Percentiles rank a stretch among this genome's conserved stretches.
Conservation (phyloP, 2,329 filamentous ascomycete genomes). For the Furcasterigmium furcatum region DNA sequence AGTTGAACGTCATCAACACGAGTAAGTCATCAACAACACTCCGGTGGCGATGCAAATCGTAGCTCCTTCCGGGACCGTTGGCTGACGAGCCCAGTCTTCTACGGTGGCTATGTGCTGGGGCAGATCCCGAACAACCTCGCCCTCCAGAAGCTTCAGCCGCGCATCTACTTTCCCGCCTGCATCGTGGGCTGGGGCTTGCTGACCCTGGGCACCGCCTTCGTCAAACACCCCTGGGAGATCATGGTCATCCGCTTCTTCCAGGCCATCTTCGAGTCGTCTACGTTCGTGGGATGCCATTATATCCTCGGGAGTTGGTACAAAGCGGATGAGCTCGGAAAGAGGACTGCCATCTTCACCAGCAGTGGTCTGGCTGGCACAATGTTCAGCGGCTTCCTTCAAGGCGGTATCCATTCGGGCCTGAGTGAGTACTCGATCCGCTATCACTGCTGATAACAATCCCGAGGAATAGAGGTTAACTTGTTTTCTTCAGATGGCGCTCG, state of each 20-base stretch:
- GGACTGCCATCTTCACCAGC: constrained; percentile 60
- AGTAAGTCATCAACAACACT: constrained; percentile 21
- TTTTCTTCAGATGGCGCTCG: constrained; percentile 32
- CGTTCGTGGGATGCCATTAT: constrained; percentile 39
- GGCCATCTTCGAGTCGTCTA: constrained; percentile 33
- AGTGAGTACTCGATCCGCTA: background rate
- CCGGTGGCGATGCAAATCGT: no score
- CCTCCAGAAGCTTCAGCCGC: constrained; percentile 59
- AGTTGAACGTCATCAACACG: constrained; percentile 49
- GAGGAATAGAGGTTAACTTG: background rate
- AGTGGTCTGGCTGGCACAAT: constrained; percentile 58
- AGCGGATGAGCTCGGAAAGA: constrained; percentile 58
- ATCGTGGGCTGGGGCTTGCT: constrained; percentile 62
- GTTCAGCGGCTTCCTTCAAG: constrained; percentile 60
- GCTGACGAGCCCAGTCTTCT: background rate
- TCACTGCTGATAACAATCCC: background rate
- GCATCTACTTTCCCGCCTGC: constrained; percentile 62
- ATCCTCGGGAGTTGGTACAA: constrained; percentile 56
- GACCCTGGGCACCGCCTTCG: constrained; percentile 58
- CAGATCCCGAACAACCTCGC: constrained; percentile 61
- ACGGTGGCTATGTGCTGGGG: constrained; percentile 42
- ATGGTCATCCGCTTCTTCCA: constrained; percentile 43
- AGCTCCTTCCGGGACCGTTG: accelerated
- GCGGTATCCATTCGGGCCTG: constrained; percentile 41
- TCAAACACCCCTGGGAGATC: constrained; percentile 47